These are phyloP conservation scores for Penicillium sp. DNA, from an alignment of 2,329 filamentous ascomycete genomes.

Conservation along the genomic window DNA sequence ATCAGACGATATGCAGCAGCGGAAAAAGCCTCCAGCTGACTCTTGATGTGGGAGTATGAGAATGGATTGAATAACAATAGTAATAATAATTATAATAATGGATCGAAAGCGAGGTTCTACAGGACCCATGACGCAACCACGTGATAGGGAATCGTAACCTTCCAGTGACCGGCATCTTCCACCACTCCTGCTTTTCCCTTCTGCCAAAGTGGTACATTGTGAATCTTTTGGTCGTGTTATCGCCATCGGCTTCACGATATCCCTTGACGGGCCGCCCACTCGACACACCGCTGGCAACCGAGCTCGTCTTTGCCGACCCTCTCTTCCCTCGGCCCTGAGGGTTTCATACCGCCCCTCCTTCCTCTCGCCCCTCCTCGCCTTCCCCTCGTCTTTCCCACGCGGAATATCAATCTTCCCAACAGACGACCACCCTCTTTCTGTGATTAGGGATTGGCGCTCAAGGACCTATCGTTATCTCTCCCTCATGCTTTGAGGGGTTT, in stretches of 20 bases:
- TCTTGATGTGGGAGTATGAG: background rate
- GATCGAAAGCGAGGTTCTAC: slow-evolving; percentile 20
- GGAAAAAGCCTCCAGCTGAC: background rate
- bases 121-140: slow-evolving; percentile 42
- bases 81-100: background rate
- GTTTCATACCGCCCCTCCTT: slow-evolving; percentile 25
- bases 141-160: slow-evolving; percentile 38
- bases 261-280: slow-evolving; percentile 6
- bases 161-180: slow-evolving; percentile 26
- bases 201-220: slow-evolving; percentile 29
- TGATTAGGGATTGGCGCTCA: slow-evolving; percentile 24
- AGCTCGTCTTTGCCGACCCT: background rate
- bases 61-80: background rate
- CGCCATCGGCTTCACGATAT: slow-evolving; percentile 22
- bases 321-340: slow-evolving; percentile 10
- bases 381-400: slow-evolving; percentile 14
- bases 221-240: slow-evolving; percentile 18
- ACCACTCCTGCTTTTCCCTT: slow-evolving; percentile 34
- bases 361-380: slow-evolving; percentile 30
- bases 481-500: slow-evolving; percentile 35
- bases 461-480: slow-evolving; percentile 16
- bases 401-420: slow-evolving; percentile 22
- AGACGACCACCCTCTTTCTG: slow-evolving; percentile 22
- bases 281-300: slow-evolving; percentile 6
- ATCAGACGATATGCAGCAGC: background rate